Base-by-base conservation (phyloP, 768 basidiomycete species). In the Lentinula sp. region DNA sequence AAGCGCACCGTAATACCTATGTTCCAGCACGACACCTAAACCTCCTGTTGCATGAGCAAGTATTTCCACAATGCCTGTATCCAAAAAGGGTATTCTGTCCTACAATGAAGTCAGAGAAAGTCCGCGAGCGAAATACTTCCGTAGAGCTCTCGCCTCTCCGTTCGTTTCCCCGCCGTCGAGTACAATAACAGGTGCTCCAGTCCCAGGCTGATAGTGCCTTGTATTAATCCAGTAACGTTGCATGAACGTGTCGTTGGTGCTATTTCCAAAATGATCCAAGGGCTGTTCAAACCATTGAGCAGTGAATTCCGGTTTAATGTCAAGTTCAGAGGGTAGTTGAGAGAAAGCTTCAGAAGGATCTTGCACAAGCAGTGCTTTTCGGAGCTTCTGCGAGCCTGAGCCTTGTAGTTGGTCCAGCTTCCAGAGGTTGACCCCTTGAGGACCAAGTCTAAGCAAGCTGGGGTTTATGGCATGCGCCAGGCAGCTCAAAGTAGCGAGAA, bases 221-320 rank as follows among this genome's bases (percentile, higher is more conserved):
- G 84, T 83, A 68, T 88, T 95, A 40, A 95, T 79, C 96, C 96
- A 99, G 73, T 93, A 99, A 18, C 96, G 82, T 69, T 98, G 95
- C 56, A 80, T 74, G 74, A 92, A 98, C 0, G 86, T 91, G 46
- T 83, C 80, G 46, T 76, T 53, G 51, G 35, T 58, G 16, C 28
- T 31, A 28, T 28, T 45, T 28, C 45, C 61, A 65, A 89, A 88
- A 69, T 98, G 95, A 69, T 95, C 93, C 63, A 96, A 74, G 2
- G 91, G 93, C 68, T 98, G 95, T 59, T 80, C 72, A 74, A 96
- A 95, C 77, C 84, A 91, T 52, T 83, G 82, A 3, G 80, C 80
- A 13, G 75, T 75, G 69, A 88, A 88, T 40, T 81, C 78, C 16
- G 57, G 45, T 21, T 59, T 15, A 10, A 8, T 43, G 9, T 35